phyloP scores from a whole-genome alignment of 2,329 filamentous ascomycete genomes.

The Trichothecium roseum region DNA sequence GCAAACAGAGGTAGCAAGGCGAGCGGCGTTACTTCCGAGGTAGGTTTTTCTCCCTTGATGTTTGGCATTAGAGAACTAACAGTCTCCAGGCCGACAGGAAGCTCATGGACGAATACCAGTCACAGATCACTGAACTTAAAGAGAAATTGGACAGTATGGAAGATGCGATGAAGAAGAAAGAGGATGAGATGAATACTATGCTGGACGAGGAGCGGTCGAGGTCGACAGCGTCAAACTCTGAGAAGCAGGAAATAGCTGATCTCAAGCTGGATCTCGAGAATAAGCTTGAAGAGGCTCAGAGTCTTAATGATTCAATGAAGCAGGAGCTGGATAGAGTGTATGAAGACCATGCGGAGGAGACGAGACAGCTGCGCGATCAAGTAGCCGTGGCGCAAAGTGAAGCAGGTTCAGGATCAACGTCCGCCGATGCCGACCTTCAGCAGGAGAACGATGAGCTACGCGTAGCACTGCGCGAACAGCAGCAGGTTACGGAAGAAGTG shows the following conservation, averaged over 20 bases:
- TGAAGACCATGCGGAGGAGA: constrained; percentile 54
- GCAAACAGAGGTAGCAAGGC: constrained; percentile 19
- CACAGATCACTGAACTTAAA: constrained; percentile 64
- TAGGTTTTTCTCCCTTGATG: constrained; percentile 13
- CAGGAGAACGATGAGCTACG: constrained; percentile 62
- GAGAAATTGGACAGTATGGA: constrained; percentile 66
- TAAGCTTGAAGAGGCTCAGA: constrained; percentile 64
- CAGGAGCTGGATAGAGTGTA: constrained; percentile 67
- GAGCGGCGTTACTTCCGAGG: constrained; percentile 26
- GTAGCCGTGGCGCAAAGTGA: constrained; percentile 37
- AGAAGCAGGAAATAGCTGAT: constrained; percentile 63
- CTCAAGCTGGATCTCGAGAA: constrained; percentile 57
- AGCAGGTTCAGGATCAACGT: constrained; percentile 13
- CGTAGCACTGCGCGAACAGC: constrained; percentile 58
- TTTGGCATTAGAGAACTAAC: constrained; percentile 7
- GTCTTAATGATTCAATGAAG: constrained; percentile 68
- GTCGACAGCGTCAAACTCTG: constrained; percentile 39
- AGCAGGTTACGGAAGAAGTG: constrained; percentile 77
- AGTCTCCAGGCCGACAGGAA: constrained; percentile 51
- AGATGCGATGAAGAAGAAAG: constrained; percentile 56
- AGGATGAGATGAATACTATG: constrained; percentile 54
- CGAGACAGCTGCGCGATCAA: constrained; percentile 52
- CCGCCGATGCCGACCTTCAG: constrained; percentile 46
- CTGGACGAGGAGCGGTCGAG: constrained; percentile 49
- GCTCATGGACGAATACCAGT: constrained; percentile 68